Base-by-base conservation (phyloP, 371 early-diverging fungal genomes). In the Syncephalastrum racemosum region DNA sequence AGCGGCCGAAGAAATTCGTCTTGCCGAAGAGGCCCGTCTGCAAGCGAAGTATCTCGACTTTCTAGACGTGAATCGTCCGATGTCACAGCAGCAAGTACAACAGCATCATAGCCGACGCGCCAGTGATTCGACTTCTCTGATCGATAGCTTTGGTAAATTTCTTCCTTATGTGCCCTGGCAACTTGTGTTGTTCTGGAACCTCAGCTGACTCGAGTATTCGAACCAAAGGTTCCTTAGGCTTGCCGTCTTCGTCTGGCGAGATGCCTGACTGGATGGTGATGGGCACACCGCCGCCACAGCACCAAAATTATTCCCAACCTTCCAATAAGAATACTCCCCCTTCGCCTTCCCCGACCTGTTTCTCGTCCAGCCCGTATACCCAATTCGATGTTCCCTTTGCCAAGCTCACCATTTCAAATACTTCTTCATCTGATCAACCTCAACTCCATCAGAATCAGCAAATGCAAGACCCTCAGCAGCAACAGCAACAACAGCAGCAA, bases 31-130 rank as follows among this genome's bases (percentile, higher is more conserved):
- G 54, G 73, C 75, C 15, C 64, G 67, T 44, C 54, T 74, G 46
- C 73, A 72, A 40, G 47, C 63, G 18, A 78, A 78, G 46, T 73
- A 68, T 45, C 62, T 78, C 50, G 79, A 78, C 53, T 62, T 78
- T 31, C 62, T 68, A 48, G 50, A 68, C 16, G 67, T 22, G 4
- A 46, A 46, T 4, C 46, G 56, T 20, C 27, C 27, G 27, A 27
- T 7, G 7, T 27, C 27, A 27, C 27, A 27, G 27, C 27, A 27
- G 27, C 27, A 27, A 27, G 27, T 27, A 7, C 27, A 27, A 7
- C 27, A 27, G 27, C 52, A 67, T 12, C 70, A 73, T 25, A 56
- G 47, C 14, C 64, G 68, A 15, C 63, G 67, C 4, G 36, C 51
- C 13, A 66, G 58, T 27, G 61, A 61, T 46, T 60, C 68, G 13